Evolutionary conservation across 352 stramenopile genomes (phyloP).

Genomic region (Phytophthora citrophthora): DNA sequence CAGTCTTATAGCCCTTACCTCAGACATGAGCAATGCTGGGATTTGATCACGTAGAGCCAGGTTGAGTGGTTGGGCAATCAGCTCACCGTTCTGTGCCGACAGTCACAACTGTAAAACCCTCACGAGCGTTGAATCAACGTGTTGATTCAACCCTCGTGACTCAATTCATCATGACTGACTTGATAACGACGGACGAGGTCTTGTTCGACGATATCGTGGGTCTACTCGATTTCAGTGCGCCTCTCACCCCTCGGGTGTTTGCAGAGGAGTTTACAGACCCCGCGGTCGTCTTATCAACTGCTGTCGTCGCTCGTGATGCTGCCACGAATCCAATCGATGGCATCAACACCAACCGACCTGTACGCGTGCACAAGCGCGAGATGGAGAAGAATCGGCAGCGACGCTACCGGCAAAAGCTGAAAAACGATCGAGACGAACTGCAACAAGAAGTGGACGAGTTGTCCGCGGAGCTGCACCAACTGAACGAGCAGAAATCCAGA

Average conservation of each 20-base stretch:
- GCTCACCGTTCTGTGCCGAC: background rate
- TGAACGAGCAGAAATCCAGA: conserved; percentile 5
- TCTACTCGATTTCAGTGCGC: conserved; percentile 5
- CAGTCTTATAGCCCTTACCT: too few relatives aligned
- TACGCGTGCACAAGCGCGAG: background rate
- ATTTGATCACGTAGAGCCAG: too few relatives aligned
- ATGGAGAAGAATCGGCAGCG: conserved; percentile 23
- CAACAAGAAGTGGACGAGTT: conserved; percentile 19
- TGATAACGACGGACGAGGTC: conserved; percentile 11
- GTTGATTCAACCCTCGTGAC: too few relatives aligned
- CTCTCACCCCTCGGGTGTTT: conserved; percentile 1
- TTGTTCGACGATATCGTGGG: conserved; percentile 14
- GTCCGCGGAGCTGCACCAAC: background rate
- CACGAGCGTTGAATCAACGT: too few relatives aligned
- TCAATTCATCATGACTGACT: conserved; percentile 5
- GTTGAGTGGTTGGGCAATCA: background rate
- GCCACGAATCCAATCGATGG: background rate
- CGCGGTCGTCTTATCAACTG: background rate
- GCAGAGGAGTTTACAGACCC: background rate
- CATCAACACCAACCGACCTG: background rate
- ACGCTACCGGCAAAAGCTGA: conserved; percentile 24
- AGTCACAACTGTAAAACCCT: background rate
- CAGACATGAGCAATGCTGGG: too few relatives aligned
- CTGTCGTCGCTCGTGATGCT: background rate
- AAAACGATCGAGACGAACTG: conserved; percentile 12